phyloP scores from a whole-genome alignment of 2,329 filamentous ascomycete genomes.

The Aspergillus ruber region DNA sequence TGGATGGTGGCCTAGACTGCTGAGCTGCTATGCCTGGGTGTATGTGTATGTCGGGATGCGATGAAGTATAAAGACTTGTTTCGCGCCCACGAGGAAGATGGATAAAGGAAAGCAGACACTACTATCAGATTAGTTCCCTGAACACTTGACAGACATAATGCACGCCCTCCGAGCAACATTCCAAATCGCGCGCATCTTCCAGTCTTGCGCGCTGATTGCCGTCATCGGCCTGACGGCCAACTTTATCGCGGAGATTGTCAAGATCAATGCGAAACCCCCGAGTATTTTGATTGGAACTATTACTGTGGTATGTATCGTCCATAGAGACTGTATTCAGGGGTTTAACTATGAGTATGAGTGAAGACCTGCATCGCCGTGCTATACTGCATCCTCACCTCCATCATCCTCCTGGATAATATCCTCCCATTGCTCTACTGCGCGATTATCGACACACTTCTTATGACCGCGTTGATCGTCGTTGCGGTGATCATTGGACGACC shows the following conservation, averaged over 20 bases:
- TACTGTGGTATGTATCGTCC: slow-evolving; percentile 59
- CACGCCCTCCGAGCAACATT: slow-evolving; percentile 72
- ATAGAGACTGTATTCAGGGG: not conserved
- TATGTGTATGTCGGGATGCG: not conserved
- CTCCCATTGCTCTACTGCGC: slow-evolving; percentile 67
- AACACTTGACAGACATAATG: not conserved
- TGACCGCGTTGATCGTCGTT: slow-evolving; percentile 72
- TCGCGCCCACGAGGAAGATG: not conserved
- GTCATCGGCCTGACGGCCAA: slow-evolving; percentile 76
- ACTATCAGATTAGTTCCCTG: not conserved
- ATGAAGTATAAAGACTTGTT: too few relatives aligned
- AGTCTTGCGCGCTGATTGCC: slow-evolving; percentile 64
- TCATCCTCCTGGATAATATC: slow-evolving; percentile 71
- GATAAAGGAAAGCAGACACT: not conserved
- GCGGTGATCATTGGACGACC: slow-evolving; percentile 73
- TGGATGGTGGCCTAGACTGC: not conserved
- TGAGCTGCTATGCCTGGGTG: not conserved
- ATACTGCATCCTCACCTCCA: slow-evolving; percentile 72
- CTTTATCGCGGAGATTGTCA: slow-evolving; percentile 72
- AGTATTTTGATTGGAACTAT: slow-evolving; percentile 71
- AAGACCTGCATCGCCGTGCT: slow-evolving; percentile 72
- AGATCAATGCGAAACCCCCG: slow-evolving; percentile 59
- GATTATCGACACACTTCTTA: slow-evolving; percentile 59
- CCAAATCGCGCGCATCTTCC: slow-evolving; percentile 63
- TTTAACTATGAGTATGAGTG: not conserved